Evolutionary conservation across 163 green algal species (phyloP).

Genomic region (Dunaliella salina): DNA sequence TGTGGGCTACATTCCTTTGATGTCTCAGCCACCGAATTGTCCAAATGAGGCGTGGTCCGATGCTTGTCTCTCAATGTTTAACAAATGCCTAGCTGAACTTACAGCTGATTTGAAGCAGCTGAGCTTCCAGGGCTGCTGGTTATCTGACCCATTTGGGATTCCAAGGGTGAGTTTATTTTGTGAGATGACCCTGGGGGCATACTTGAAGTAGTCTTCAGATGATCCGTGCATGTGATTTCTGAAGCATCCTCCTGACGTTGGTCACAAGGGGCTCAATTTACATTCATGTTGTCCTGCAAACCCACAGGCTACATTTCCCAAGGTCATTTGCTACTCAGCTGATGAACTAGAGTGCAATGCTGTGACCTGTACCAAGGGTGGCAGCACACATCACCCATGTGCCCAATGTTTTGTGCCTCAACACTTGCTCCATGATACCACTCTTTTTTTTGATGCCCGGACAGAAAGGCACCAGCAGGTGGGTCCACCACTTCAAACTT

Average conservation of each 20-base stretch:
- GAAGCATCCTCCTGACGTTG: no score
- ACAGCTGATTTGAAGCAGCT: background rate
- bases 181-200: background rate
- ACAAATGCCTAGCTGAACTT: background rate
- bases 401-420: background rate
- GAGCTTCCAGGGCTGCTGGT: background rate
- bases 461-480: background rate
- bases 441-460: background rate
- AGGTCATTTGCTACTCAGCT: background rate
- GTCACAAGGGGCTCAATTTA: no score
- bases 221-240: no score
- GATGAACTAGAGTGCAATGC: background rate
- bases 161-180: background rate
- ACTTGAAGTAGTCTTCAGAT: background rate
- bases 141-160: background rate
- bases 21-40: background rate
- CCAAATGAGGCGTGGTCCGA: background rate
- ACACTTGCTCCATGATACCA: background rate
- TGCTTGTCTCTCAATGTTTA: background rate
- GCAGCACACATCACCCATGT: background rate
- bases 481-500: background rate
- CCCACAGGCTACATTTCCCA: background rate
- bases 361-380: background rate
- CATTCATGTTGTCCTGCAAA: no score
- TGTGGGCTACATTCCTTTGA: background rate